These are phyloP conservation scores for Pelargonium citronellum DNA, from an alignment of 441 rosid genomes.

Conservation along the genomic window DNA sequence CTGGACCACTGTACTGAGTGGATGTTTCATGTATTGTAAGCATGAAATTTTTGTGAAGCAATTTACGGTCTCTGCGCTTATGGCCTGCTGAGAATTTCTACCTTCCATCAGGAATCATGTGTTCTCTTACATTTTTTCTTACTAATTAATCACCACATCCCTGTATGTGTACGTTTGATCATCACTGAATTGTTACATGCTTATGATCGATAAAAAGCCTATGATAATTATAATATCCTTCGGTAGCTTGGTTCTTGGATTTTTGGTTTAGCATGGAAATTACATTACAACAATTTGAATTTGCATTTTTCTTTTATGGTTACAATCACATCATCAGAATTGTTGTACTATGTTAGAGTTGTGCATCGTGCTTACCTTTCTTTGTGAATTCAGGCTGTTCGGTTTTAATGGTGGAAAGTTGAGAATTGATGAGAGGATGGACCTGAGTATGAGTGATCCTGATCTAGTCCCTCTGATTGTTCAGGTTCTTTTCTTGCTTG, in stretches of 20 bases:
- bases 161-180: too few relatives aligned
- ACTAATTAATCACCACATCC: too few relatives aligned
- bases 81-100: too few relatives aligned
- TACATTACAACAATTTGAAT: background rate
- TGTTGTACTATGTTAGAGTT: background rate
- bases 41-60: too few relatives aligned
- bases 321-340: background rate
- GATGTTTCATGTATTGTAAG: too few relatives aligned
- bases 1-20: too few relatives aligned
- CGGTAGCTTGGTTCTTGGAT: background rate
- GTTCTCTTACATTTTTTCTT: too few relatives aligned
- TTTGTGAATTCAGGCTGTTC: slow-evolving; percentile 54
- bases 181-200: background rate
- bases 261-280: background rate
- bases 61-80: too few relatives aligned
- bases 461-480: slow-evolving; percentile 85
- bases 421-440: slow-evolving; percentile 87
- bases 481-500: slow-evolving; percentile 51
- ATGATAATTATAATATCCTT: background rate
- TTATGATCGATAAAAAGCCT: background rate
- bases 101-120: too few relatives aligned
- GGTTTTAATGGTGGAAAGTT: slow-evolving; percentile 79
- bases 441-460: slow-evolving; percentile 96
- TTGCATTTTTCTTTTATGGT: slow-evolving; percentile 1
- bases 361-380: slow-evolving; percentile 4